Evolutionary conservation across 768 basidiomycete species (phyloP), one percentile per base, ranked within the genome.

Genomic region (Panaeolus papilionaceus): DNA sequence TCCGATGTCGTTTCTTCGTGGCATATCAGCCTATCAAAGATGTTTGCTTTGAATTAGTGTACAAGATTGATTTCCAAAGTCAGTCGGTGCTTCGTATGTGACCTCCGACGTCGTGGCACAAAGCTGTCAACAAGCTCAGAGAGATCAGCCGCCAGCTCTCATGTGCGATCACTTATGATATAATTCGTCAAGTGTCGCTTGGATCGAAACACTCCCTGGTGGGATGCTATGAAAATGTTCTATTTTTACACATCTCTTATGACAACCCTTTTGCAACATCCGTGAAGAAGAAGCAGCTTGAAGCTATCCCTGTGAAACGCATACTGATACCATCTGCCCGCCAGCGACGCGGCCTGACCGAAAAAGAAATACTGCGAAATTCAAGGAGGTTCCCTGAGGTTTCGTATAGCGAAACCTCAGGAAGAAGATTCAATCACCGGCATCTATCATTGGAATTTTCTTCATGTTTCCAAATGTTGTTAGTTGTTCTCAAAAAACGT

Each of bases 201-300:
- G 23, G 61, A 5, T 38, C 61, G 23, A 62, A 37, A 62, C 38
- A 42, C 61, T 38, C 37, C 61, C 61, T 38, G 40, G 38, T 63
- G 54, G 26, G 54, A 58, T 42, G 62, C 62, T 14, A 39, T 28
- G 62, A 39, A 20, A 44, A 16, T 33, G 26, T 42, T 45, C 62
- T 45, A 63, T 63, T 63, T 58, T 63, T 63, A 20, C 62, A 23
- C 62, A 42, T 42, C 12, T 63, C 16, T 45, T 39, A 16, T 33
- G 10, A n/a, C n/a, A 42, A 63, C 44, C 33, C 39, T 26, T 33
- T 63, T 26, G 23, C 62, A 63, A 42, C 40, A 20, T 63, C 18
- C 1, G 23, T 16, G 28, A 58, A 58, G 26, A 58, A 12, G 54
- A 12, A 58, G 54, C 1, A 16, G 20, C 54, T 28, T 16, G 12